Conservation (phyloP, 176 grass and related monocot species). For the bread wheat (Triticum aestivum) region DNA sequence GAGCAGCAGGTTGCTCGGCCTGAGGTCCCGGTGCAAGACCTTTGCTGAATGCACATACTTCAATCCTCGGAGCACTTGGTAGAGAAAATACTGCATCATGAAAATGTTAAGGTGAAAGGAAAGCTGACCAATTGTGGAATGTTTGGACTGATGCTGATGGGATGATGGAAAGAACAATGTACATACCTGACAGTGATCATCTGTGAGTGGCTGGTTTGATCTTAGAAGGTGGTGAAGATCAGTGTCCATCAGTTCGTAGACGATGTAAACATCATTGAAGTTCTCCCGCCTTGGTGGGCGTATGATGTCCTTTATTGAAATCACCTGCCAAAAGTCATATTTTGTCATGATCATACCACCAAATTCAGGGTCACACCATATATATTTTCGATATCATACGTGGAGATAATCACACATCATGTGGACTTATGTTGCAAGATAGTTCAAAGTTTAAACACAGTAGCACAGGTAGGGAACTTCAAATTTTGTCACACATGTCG, state of each 20-base stretch:
- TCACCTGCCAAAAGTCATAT: slow-evolving; percentile 49
- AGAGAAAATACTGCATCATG: slow-evolving; percentile 75
- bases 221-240: slow-evolving; percentile 92
- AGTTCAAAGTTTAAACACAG: background rate
- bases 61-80: slow-evolving; percentile 87
- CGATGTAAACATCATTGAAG: slow-evolving; percentile 98
- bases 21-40: slow-evolving; percentile 94
- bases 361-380: background rate
- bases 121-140: background rate
- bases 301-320: slow-evolving; percentile 97
- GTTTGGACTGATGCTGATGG: background rate
- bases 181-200: slow-evolving; percentile 97
- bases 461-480: background rate
- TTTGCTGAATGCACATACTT: slow-evolving; percentile 96
- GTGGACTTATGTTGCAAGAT: background rate
- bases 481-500: background rate
- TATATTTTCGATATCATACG: background rate
- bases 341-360: background rate
- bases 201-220: slow-evolving; percentile 85
- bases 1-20: slow-evolving; percentile 84
- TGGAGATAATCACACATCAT: background rate
- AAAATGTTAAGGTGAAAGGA: background rate
- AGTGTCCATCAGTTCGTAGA: slow-evolving; percentile 95
- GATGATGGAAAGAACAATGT: background rate
- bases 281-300: slow-evolving; percentile 85